These are phyloP conservation scores for Saccharomycopsis vini DNA, from an alignment of 805 yeast species.

Conservation along the genomic window DNA sequence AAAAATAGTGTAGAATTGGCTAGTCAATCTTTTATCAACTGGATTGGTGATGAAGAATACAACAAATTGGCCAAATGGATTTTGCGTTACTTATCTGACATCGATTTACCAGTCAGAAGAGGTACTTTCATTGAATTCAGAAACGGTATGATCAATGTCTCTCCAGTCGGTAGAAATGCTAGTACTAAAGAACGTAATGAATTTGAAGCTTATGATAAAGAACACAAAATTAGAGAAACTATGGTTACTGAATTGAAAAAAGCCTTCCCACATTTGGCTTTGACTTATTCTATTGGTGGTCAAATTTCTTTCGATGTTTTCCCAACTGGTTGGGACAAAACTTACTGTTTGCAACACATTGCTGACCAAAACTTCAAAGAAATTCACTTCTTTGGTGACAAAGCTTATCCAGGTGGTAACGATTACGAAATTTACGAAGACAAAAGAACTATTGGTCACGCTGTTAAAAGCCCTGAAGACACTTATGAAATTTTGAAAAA, in stretches of 20 bases:
- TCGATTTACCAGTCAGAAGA: constrained; percentile 93
- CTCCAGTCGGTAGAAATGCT: constrained; percentile 98
- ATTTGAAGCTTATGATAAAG: constrained; percentile 76
- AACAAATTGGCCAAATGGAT: constrained; percentile 80
- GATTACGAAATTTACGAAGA: constrained; percentile 95
- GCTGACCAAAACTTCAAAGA: constrained; percentile 72
- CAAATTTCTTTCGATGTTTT: constrained; percentile 98
- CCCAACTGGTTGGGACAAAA: constrained; percentile 99
- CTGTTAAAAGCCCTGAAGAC: constrained; percentile 84
- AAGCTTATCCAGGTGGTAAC: constrained; percentile 94
- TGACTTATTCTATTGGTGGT: constrained; percentile 98
- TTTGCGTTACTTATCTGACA: constrained; percentile 70
- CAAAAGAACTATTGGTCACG: constrained; percentile 89
- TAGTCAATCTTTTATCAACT: constrained; percentile 85
- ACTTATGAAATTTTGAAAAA: constrained; percentile 81
- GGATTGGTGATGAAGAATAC: constrained; percentile 95
- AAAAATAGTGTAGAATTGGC: constrained; percentile 81
- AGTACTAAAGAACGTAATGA: constrained; percentile 89
- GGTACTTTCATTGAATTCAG: constrained; percentile 99
- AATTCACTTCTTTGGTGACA: constrained; percentile 98
- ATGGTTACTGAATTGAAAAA: constrained; percentile 79
- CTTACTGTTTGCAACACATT: constrained; percentile 93
- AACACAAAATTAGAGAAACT: constrained; percentile 70
- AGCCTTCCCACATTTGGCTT: constrained; percentile 72
- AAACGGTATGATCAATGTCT: constrained; percentile 98